phyloP scores from a whole-genome alignment of 371 early-diverging fungal genomes.

The Choanephora cucurbitarum region DNA sequence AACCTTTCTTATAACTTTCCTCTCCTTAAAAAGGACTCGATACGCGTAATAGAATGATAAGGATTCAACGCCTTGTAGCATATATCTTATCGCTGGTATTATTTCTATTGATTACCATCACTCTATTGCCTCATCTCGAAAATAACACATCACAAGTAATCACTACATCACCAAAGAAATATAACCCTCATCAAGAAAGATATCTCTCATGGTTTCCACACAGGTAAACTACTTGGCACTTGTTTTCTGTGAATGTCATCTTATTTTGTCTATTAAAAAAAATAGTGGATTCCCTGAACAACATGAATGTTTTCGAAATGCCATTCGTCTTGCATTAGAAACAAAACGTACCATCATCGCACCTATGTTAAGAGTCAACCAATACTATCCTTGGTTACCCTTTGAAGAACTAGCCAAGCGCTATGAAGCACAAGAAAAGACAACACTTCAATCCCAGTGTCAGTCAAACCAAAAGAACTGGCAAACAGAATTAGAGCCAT shows the following conservation, averaged over 20 bases:
- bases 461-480: slow-evolving; percentile 14
- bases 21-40: no score
- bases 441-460: slow-evolving; percentile 22
- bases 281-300: slow-evolving; percentile 39
- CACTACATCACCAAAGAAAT: slow-evolving; percentile 4
- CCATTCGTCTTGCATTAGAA: slow-evolving; percentile 44
- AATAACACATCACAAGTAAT: not conserved
- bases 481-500: slow-evolving; percentile 29
- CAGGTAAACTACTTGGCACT: slow-evolving; percentile 16
- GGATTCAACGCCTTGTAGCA: slow-evolving; percentile 1
- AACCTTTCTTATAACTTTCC: no score
- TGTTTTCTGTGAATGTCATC: slow-evolving; percentile 1
- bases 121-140: slow-evolving; percentile 4
- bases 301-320: slow-evolving; percentile 49
- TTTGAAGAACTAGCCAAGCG: slow-evolving; percentile 38
- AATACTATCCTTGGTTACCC: slow-evolving; percentile 39
- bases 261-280: no score
- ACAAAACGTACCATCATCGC: slow-evolving; percentile 50
- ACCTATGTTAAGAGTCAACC: slow-evolving; percentile 45
- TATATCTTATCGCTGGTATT: not conserved
- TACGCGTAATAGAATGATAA: slow-evolving; percentile 1
- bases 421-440: slow-evolving; percentile 43
- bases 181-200: slow-evolving; percentile 19
- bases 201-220: slow-evolving; percentile 38
- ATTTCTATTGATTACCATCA: not conserved